Conservation (phyloP, 139 green algal species). For the Picochlorum costavermella region DNA sequence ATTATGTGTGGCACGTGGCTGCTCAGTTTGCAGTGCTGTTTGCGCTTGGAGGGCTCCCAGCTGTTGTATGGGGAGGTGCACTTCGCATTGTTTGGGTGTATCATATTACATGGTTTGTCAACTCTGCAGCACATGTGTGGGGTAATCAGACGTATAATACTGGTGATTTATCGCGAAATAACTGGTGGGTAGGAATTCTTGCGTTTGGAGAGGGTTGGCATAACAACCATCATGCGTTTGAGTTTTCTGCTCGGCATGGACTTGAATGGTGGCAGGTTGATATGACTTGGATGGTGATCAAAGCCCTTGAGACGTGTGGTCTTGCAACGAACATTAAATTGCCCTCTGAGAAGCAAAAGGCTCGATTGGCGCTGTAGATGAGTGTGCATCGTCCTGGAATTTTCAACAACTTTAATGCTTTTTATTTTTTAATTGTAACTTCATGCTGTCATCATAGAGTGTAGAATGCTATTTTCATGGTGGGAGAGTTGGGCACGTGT, state of each 20-base stretch:
- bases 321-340: constrained; percentile 84
- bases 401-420: neutral
- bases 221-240: constrained; percentile 88
- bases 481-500: too few relatives aligned
- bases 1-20: constrained; percentile 82
- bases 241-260: constrained; percentile 78
- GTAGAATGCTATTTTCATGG: too few relatives aligned
- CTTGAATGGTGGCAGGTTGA: constrained; percentile 77
- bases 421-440: constrained; percentile 2
- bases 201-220: constrained; percentile 95
- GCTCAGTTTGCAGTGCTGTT: constrained; percentile 69
- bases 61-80: constrained; percentile 88
- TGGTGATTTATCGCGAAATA: constrained; percentile 74
- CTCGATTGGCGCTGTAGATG: constrained; percentile 9
- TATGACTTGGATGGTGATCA: constrained; percentile 68
- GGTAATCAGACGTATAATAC: constrained; percentile 84
- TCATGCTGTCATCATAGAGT: neutral
- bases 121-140: constrained; percentile 92
- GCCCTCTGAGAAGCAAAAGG: constrained; percentile 76
- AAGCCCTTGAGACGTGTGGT: constrained; percentile 52
- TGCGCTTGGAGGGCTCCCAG: constrained; percentile 75
- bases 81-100: constrained; percentile 89
- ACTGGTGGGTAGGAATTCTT: constrained; percentile 76
- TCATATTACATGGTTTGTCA: constrained; percentile 99
- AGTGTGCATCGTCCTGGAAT: too few relatives aligned